Base-by-base conservation (phyloP, 768 basidiomycete genomes). In the Suillus variegatus region DNA sequence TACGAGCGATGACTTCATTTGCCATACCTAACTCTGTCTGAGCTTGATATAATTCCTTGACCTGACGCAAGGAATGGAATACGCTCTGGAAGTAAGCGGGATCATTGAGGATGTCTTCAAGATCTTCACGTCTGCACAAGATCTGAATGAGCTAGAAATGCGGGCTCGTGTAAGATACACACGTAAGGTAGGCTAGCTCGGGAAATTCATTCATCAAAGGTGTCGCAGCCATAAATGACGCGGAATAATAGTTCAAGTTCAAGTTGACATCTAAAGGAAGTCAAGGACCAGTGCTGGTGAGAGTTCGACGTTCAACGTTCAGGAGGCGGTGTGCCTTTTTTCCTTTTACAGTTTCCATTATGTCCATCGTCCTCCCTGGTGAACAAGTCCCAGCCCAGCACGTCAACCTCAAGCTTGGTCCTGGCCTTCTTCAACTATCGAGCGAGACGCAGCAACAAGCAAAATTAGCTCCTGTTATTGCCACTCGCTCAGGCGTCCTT, bases 71-170 rank as follows among this genome's bases (percentile, higher is more conserved):
- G 1, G 92, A 87, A 76, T 95, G 91, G 68, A 99, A 90, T 67
- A 92, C 81, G 9, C 95, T 92, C 74, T 96, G 91, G 68, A 96
- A 95, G 75, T 95, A 95, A 18, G 80, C 78, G 1, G 89, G 90
- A 73, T 97, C 93, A 16, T 84, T 82, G 25, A 97, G 79, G 6
- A 97, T 80, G 72, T 96, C 94, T 75, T 97, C 93, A n/a, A 99
- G 83, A 71, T 95, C 94, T 68, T 93, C 90, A 60, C 92, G 87
- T 69, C 94, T 95, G 71, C n/a, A 56, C 58, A 54, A 41, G 35
- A 65, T 55, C 32, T 32, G 25, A 63, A 52, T 74, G 63, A 71
- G 67, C 44, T n/a, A 44, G 28, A 28, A 47, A 14, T 35, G 55
- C 36, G 40, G 43, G 38, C 32, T 43, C 61, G 20, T 60, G 66